A percentile compares a stretch with the other conserved stretches of the same genome.
Conservation (phyloP, 2,329 filamentous ascomycete species). For the Cryphonectria nitschkei region DNA sequence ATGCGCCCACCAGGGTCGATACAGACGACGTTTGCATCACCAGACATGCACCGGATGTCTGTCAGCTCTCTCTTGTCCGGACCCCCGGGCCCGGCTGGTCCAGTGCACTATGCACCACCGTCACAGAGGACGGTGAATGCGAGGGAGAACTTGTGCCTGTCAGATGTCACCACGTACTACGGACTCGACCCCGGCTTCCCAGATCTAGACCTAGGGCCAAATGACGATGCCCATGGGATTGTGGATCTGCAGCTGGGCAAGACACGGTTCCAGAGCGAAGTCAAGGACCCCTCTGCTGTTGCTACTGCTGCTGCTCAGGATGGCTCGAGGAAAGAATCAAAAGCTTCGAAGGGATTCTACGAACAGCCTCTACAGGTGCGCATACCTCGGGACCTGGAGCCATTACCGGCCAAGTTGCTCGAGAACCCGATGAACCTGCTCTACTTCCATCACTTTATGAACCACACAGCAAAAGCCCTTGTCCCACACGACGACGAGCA, state of each 20-base stretch:
- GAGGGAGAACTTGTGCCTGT: slow-evolving; percentile 23
- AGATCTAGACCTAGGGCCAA: slow-evolving; percentile 71
- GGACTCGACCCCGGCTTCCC: slow-evolving; percentile 72
- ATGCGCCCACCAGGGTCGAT: slow-evolving; percentile 31
- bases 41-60: slow-evolving; percentile 53
- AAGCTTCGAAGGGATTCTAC: slow-evolving; percentile 68
- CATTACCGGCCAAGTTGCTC: slow-evolving; percentile 55
- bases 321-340: slow-evolving; percentile 38
- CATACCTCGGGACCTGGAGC: slow-evolving; percentile 53
- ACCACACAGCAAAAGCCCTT: slow-evolving; percentile 72
- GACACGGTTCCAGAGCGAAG: background rate
- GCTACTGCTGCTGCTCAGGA: slow-evolving; percentile 12
- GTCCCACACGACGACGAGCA: slow-evolving; percentile 55
- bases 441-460: slow-evolving; percentile 69
- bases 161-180: slow-evolving; percentile 55
- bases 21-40: slow-evolving; percentile 28
- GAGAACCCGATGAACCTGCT: slow-evolving; percentile 82
- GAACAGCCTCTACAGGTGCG: slow-evolving; percentile 66
- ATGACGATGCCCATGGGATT: slow-evolving; percentile 72
- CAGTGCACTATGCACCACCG: slow-evolving; percentile 27
- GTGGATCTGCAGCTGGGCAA: slow-evolving; percentile 36
- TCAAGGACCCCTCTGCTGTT: background rate
- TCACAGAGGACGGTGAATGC: slow-evolving; percentile 28
- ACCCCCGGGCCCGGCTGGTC: slow-evolving; percentile 43
- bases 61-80: slow-evolving; percentile 67